phyloP scores from a whole-genome alignment of 1,284 basidiomycete species.

The Violaceomyces palustris region DNA sequence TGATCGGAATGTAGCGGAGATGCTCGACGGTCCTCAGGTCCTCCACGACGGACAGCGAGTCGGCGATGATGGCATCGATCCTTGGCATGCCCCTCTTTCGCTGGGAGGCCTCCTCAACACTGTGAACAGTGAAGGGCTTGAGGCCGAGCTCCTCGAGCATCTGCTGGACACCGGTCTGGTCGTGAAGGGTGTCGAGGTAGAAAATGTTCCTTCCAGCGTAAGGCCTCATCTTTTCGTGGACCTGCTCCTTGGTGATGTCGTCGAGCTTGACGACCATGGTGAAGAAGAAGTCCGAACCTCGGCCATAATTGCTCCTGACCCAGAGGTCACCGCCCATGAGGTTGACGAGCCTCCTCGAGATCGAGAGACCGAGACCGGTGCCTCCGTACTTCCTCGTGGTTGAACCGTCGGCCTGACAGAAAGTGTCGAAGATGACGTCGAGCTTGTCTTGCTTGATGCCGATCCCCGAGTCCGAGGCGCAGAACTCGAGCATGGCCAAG shows the following conservation, averaged over 20 bases:
- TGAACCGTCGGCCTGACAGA: conserved; percentile 88
- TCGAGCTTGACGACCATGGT: conserved; percentile 61
- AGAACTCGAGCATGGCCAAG: conserved; percentile 86
- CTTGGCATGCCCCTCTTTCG: conserved; percentile 74
- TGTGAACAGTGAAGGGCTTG: conserved; percentile 71
- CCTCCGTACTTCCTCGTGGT: conserved; percentile 79
- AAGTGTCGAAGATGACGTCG: conserved; percentile 98
- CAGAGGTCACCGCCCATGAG: conserved; percentile 99
- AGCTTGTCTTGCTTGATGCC: conserved; percentile 98
- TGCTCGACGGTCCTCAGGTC: conserved; percentile 87
- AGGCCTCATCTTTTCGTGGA: conserved; percentile 48
- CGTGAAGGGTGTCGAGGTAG: conserved; percentile 80
- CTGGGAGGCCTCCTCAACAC: conserved; percentile 67
- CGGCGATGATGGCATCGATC: conserved; percentile 93
- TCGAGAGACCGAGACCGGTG: conserved; percentile 81
- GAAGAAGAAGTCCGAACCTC: conserved; percentile 96
- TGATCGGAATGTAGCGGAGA: conserved; percentile 91
- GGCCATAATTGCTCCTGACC: conserved; percentile 84
- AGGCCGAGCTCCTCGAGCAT: conserved; percentile 78
- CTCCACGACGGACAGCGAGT: conserved; percentile 79
- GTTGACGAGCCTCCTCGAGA: conserved; percentile 75
- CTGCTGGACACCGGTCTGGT: conserved; percentile 71
- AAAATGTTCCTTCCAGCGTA: conserved; percentile 59
- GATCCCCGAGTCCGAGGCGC: conserved; percentile 95
- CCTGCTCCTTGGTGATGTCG: conserved; percentile 35